Conservation (phyloP, 1,284 basidiomycete genomes). For the Hemileia vastatrix region DNA sequence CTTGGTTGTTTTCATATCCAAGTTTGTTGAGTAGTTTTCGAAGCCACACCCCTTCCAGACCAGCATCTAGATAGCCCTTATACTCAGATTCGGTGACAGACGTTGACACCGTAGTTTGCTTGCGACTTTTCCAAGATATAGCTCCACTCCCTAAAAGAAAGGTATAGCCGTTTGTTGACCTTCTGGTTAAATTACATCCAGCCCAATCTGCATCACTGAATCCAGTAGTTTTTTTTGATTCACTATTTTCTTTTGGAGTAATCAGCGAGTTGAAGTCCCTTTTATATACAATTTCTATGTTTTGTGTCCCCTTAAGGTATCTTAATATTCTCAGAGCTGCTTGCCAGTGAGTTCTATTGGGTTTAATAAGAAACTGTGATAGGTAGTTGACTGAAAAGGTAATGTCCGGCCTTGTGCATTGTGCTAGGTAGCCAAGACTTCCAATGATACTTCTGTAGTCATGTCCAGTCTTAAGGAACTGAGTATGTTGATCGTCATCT, state of each 20-base stretch:
- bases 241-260: no score
- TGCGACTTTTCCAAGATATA: background rate
- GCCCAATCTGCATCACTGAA: constrained; percentile 7
- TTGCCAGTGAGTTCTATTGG: background rate
- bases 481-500: no score
- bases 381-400: background rate
- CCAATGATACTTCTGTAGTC: no score
- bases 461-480: no score
- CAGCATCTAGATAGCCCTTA: background rate
- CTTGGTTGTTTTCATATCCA: no score
- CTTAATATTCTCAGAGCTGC: background rate
- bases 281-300: background rate
- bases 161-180: background rate
- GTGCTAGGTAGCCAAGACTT: no score
- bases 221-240: no score
- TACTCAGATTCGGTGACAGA: background rate
- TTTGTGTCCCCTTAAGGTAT: background rate
- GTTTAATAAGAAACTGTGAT: background rate
- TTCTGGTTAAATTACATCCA: background rate
- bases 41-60: background rate
- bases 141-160: background rate
- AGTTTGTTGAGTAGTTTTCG: no score
- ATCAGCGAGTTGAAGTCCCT: background rate
- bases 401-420: background rate
- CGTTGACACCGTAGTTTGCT: background rate